Conservation (phyloP, 83 land plant genomes). For the Picea engelmannii region DNA sequence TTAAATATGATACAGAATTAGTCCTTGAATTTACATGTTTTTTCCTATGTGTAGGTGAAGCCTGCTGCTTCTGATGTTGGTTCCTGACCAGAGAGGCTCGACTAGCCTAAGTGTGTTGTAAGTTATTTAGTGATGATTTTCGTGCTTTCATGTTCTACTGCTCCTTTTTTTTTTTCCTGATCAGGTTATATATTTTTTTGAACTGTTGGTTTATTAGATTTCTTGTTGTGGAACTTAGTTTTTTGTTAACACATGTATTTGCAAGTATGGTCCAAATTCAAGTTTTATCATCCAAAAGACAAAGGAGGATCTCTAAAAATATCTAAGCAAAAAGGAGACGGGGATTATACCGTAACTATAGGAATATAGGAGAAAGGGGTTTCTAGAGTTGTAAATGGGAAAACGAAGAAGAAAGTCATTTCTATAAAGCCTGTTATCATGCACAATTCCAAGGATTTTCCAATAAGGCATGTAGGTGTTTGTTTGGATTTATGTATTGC, state of each 20-base stretch:
- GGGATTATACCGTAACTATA: slow-evolving; percentile 13
- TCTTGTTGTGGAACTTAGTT: slow-evolving; percentile 25
- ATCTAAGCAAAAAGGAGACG: slow-evolving; percentile 17
- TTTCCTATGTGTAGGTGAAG: slow-evolving; percentile 11
- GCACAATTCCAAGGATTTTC: slow-evolving; percentile 71
- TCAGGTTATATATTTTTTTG: neutral
- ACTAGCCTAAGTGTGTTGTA: slow-evolving; percentile 62
- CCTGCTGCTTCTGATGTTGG: slow-evolving; percentile 13
- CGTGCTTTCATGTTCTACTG: neutral
- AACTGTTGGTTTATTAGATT: slow-evolving; percentile 1
- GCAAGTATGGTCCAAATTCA: slow-evolving; percentile 66
- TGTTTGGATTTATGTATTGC: neutral
- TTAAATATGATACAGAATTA: neutral
- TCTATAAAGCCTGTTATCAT: slow-evolving; percentile 36
- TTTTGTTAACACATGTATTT: slow-evolving; percentile 65
- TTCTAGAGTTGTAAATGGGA: slow-evolving; percentile 21
- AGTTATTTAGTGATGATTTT: slow-evolving; percentile 7
- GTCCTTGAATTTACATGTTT: neutral
- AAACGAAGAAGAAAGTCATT: slow-evolving; percentile 17
- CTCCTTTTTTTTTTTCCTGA: neutral
- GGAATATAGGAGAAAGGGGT: slow-evolving; percentile 2
- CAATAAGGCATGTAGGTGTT: slow-evolving; percentile 60
- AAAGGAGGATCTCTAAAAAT: slow-evolving; percentile 15
- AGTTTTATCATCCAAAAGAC: slow-evolving; percentile 55
- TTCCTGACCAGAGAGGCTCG: slow-evolving; percentile 56